Evolutionary conservation across 1,284 basidiomycete genomes (phyloP).

Genomic region (Austropuccinia psidii): DNA sequence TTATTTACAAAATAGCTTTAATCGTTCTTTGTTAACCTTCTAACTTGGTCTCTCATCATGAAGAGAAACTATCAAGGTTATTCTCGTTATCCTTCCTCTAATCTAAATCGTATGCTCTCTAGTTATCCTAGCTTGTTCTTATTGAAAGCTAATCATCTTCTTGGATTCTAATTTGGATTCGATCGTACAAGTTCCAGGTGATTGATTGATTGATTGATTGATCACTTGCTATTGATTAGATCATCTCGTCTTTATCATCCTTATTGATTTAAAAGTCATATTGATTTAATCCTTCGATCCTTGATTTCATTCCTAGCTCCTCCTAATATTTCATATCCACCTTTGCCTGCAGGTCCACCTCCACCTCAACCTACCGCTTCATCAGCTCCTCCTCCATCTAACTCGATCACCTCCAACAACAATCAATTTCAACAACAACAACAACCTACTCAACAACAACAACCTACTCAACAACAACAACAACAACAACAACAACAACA

Average conservation of each 20-base stretch:
- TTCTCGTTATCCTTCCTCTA: conserved; percentile 13
- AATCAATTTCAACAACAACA: conserved; percentile 17
- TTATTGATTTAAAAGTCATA: too few relatives aligned
- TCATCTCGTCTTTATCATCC: not conserved
- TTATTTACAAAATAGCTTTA: too few relatives aligned
- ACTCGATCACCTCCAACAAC: conserved; percentile 6
- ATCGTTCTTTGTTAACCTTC: too few relatives aligned
- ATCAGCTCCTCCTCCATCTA: not conserved
- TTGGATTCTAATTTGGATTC: not conserved
- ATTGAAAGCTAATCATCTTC: not conserved
- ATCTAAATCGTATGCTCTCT: conserved; percentile 21
- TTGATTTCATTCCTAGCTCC: not conserved
- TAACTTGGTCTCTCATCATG: conserved; percentile 8
- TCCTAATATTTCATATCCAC: conserved; percentile 22
- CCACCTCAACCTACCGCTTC: conserved; percentile 29
- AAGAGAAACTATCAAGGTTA: conserved; percentile 35
- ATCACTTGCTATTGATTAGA: not conserved
- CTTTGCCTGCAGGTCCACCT: conserved; percentile 26
- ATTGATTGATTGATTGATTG: not conserved
- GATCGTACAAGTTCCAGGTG: not conserved
- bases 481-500: too few relatives aligned
- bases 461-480: too few relatives aligned
- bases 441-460: not conserved
- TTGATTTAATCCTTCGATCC: too few relatives aligned
- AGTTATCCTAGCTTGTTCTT: not conserved